Evolutionary conservation across 2,329 filamentous ascomycete genomes (phyloP).

Genomic region (Celoporthe dispersa): DNA sequence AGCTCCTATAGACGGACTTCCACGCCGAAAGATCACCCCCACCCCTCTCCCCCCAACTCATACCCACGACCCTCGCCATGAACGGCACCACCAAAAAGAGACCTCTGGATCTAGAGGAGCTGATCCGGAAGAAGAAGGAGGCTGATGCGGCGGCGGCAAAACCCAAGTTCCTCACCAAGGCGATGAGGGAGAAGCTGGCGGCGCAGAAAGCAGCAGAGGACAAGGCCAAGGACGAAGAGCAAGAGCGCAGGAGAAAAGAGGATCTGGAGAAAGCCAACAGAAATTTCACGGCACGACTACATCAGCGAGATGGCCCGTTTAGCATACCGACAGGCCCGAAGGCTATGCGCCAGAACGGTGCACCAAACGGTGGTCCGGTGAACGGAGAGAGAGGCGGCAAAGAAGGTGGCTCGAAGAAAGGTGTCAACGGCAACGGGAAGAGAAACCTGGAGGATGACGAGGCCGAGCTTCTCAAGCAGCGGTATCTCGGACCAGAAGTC

Average conservation of each 20-base stretch:
- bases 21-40: neutral
- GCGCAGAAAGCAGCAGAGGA: conserved; percentile 73
- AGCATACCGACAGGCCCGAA: conserved; percentile 73
- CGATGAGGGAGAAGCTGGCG: conserved; percentile 78
- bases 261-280: conserved; percentile 35
- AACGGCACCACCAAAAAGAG: conserved; percentile 33
- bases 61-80: conserved; percentile 11
- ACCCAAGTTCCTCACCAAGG: conserved; percentile 85
- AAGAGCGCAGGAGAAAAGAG: conserved; percentile 58
- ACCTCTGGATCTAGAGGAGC: conserved; percentile 82
- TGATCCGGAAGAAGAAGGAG: conserved; percentile 83
- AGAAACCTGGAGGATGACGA: conserved; percentile 67
- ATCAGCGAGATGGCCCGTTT: conserved; percentile 35
- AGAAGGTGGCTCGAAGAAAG: conserved; percentile 36
- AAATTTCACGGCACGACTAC: conserved; percentile 31
- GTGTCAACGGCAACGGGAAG: conserved; percentile 43
- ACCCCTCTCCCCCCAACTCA: neutral
- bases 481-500: conserved; percentile 90
- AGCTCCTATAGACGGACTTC: neutral
- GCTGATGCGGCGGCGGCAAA: conserved; percentile 84
- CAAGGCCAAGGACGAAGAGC: conserved; percentile 54
- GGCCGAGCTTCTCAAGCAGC: conserved; percentile 72
- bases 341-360: conserved; percentile 58
- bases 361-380: conserved; percentile 22
- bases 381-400: conserved; percentile 34